Base-by-base conservation (phyloP, 2,329 filamentous ascomycete species). In the Calonectria pauciramosa region DNA sequence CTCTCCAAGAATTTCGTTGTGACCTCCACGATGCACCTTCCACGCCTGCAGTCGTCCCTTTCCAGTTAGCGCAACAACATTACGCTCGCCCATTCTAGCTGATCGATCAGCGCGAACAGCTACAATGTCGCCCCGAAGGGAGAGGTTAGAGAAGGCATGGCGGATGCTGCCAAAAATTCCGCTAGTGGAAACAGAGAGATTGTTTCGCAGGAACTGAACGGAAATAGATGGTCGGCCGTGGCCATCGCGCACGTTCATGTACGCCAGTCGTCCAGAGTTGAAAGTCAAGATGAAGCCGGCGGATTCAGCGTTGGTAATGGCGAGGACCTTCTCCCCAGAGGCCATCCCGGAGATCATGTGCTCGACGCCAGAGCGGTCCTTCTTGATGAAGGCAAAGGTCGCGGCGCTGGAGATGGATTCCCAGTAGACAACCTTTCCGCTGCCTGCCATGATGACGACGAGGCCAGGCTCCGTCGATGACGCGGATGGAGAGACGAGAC, bases 401-500 rank as follows among this genome's bases (percentile, higher is more conserved):
- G 96, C 94, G 13, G 95, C 96, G 84, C 93, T 96, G 71, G 96
- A 96, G 76, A 99, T 94, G 49, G 95, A 97, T 83, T 99, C 97
- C 96, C 97, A 99, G 84, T 97, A 99, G 56, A 95, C 93, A 68
- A 99, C 92, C 84, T 93, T 96, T 68, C 97, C 97, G 64, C 90
- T 96, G 23, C 91, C 91, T 16, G 96, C 94, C 87, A 96, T 95
- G 47, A 99, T 90, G 47, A 98, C 91, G 34, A 99, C 92, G 47
- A 99, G 89, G 3, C 97, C 97, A 41, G 96, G 94, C 79, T 98
- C 94, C 64, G 92, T 91, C n/a, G 91, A 92, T 6, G 93, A 93
- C 14, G 94, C 93, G 7, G 95, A 94, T 65, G 94, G 93, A 0
- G 94, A 93, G 9, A 98, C 93, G 68, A 99, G 90, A 23, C 94